These are phyloP conservation scores for Kalmanozyma brasiliensis DNA, from an alignment of 1,284 basidiomycete genomes.

Conservation along the genomic window DNA sequence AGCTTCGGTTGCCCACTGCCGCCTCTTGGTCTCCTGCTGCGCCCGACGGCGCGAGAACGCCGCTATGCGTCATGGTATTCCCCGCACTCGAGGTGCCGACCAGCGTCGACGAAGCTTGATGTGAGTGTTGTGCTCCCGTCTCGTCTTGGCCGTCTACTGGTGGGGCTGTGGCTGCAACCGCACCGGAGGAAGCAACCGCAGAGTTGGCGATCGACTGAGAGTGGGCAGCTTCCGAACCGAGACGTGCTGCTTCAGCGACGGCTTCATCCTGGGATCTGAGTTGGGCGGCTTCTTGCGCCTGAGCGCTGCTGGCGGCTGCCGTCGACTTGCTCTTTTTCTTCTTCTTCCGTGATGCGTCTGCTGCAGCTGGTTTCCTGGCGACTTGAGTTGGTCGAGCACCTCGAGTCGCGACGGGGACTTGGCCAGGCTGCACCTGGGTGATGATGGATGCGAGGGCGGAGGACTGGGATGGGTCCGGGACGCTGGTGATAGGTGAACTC, in stretches of 20 bases:
- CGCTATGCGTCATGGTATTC: constrained; percentile 20
- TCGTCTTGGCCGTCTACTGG: neutral
- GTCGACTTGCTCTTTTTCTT: constrained; percentile 42
- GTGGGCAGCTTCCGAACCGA: constrained; percentile 36
- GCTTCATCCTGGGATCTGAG: constrained; percentile 35
- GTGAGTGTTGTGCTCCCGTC: constrained; percentile 14
- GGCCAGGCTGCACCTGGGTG: constrained; percentile 56
- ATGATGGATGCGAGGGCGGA: constrained; percentile 52
- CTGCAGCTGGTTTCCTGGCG: constrained; percentile 21
- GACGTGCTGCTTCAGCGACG: constrained; percentile 29
- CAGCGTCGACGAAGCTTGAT: constrained; percentile 38
- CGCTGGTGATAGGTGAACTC: constrained; percentile 53
- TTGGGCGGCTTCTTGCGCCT: constrained; percentile 18
- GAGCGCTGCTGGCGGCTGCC: constrained; percentile 2
- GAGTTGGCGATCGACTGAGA: constrained; percentile 28
- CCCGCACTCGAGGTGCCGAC: constrained; percentile 29
- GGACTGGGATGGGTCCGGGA: constrained; percentile 50
- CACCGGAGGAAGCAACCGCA: neutral
- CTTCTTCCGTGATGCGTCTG: constrained; percentile 21
- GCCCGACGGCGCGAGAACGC: neutral
- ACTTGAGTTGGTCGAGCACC: constrained; percentile 28
- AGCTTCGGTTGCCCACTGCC: neutral
- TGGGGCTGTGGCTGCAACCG: neutral
- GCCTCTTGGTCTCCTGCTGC: neutral
- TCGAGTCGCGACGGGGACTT: constrained; percentile 21